Evolutionary conservation across 2,329 filamentous ascomycete species (phyloP).

Genomic region (Paracamarosporium sp.): DNA sequence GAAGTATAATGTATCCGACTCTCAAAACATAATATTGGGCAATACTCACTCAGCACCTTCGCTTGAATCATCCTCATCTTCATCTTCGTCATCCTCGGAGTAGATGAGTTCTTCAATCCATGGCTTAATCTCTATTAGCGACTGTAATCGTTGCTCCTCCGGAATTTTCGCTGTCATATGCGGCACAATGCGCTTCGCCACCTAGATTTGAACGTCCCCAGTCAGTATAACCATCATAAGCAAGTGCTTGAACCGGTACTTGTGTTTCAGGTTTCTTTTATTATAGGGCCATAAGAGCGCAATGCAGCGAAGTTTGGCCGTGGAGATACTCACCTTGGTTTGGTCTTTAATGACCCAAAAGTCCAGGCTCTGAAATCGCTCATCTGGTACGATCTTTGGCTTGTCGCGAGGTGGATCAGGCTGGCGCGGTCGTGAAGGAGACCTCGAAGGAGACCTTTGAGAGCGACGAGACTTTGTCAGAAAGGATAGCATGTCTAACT

Average conservation of each 20-base stretch:
- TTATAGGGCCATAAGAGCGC: no score
- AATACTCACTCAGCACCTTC: background rate
- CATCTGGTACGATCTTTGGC: background rate
- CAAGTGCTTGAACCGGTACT: no score
- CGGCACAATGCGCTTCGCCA: constrained; percentile 1
- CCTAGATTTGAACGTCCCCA: background rate
- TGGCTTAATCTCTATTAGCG: background rate
- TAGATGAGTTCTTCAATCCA: constrained; percentile 5
- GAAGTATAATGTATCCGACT: no score
- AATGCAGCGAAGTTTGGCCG: background rate
- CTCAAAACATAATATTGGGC: background rate
- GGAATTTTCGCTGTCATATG: background rate
- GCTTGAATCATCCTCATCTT: background rate
- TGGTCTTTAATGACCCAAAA: constrained; percentile 8
- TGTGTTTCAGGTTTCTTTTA: no score
- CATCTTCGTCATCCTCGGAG: constrained; percentile 1
- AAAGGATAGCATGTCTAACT: constrained; percentile 1
- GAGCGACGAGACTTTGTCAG: background rate
- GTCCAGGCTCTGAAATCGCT: constrained; percentile 2
- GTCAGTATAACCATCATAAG: no score
- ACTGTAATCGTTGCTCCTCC: background rate
- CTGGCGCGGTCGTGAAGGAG: background rate
- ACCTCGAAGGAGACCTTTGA: background rate
- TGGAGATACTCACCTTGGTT: background rate
- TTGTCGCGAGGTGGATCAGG: background rate